These are phyloP conservation scores for Calonectria hawksworthii DNA, from an alignment of 2,329 filamentous ascomycete species.

Conservation along the genomic window DNA sequence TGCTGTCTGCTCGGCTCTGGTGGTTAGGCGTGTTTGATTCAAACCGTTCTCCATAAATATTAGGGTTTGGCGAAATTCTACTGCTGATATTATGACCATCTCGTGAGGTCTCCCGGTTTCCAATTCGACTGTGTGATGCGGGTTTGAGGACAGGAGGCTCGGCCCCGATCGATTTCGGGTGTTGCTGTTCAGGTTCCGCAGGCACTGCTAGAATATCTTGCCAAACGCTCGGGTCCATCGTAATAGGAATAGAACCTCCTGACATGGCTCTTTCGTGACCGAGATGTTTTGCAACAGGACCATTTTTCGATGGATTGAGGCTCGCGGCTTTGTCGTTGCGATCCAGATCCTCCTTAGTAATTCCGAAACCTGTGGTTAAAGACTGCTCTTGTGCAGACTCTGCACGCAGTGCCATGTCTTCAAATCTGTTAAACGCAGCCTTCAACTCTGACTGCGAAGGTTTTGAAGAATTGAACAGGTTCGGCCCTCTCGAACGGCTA, in stretches of 20 bases:
- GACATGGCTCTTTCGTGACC: constrained; percentile 15
- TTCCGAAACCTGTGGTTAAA: not conserved
- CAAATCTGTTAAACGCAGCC: not conserved
- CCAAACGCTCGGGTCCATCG: constrained; percentile 23
- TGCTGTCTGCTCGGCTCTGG: constrained; percentile 2
- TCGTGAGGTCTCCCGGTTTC: not conserved
- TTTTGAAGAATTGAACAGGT: not conserved
- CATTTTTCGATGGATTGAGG: not conserved
- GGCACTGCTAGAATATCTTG: constrained; percentile 2
- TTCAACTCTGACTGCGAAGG: not conserved
- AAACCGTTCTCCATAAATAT: not conserved
- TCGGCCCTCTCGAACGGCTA: not conserved
- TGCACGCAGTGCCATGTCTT: constrained; percentile 6
- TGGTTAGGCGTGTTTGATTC: not conserved
- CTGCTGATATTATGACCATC: not conserved
- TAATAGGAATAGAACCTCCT: constrained; percentile 22
- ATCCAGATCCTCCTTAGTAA: not conserved
- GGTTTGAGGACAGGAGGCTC: constrained; percentile 19
- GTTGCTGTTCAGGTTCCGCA: not conserved
- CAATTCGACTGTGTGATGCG: constrained; percentile 20
- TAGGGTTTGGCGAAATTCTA: not conserved
- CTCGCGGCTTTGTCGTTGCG: constrained; percentile 5
- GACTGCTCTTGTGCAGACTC: constrained; percentile 2
- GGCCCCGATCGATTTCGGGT: not conserved
- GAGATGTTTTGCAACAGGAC: not conserved